Evolutionary conservation across 2,329 filamentous ascomycete species (phyloP), one percentile per base, ranked within the genome.

Genomic region (Botrytis tulipae): DNA sequence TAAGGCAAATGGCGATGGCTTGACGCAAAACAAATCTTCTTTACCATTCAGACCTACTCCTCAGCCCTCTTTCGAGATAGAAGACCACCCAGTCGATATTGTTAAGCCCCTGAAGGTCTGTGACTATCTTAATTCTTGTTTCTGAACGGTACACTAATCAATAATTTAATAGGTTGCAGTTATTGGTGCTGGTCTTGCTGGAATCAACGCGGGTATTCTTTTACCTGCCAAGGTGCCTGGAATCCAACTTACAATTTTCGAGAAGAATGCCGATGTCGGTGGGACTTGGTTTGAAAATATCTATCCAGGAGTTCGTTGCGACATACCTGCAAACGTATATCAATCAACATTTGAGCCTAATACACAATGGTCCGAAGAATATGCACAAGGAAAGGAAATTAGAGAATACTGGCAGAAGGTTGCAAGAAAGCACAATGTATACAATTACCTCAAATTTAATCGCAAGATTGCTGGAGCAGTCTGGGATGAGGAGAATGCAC

Each of bases 331-430:
- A 77, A 83, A 75, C 83, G 89, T 91, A 32, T 93, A 93, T 77
- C 91, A 61, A 70, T 70, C 71, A 32, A 69, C 59, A 12, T 93
- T 92, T 79, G 84, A 85, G 10, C 90, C 90, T 0, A 93, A 93
- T 73, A 87, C 86, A 0, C 85, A 92, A 76, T 94, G 92, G 92
- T 86, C 86, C 0, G 89, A 92, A 77, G 85, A 90, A 74, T 93
- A 92, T 78, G 87, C 91, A 0, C 87, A 88, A 54, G 91, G 91
- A 0, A 80, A 83, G 6, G 92, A 94, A 80, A 93, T 94, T 74
- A 83, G 85, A 10, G 85, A 88, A 25, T 94, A 94, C 79, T 90
- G 90, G 89, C 86, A 91, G 76, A 81, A 81, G 0, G 81, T 92
- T 4, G 90, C 91, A 0, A 83, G 83, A 12, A 91, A 93, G 76